A percentile compares a stretch with the other conserved stretches of the same genome.
These are phyloP conservation scores for Colletotrichum sp. DNA, from an alignment of 2,329 filamentous ascomycete genomes.

Conservation along the genomic window DNA sequence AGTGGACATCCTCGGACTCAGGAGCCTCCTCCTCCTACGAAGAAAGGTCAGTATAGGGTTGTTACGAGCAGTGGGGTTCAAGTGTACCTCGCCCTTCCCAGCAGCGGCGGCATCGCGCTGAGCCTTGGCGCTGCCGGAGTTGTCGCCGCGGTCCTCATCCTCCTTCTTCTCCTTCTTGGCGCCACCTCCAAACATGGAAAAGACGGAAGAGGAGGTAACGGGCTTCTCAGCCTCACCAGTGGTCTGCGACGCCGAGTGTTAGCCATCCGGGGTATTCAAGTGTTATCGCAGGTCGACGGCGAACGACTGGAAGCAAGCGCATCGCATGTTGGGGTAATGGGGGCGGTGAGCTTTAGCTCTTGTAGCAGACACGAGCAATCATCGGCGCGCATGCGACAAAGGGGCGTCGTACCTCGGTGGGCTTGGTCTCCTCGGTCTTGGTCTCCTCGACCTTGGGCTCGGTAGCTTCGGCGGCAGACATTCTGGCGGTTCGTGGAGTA, in stretches of 20 bases:
- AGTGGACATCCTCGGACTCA: slow-evolving; percentile 93
- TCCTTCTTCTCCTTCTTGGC: slow-evolving; percentile 97
- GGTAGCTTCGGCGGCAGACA: slow-evolving; percentile 55
- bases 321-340: not conserved
- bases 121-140: slow-evolving; percentile 86
- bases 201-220: slow-evolving; percentile 71
- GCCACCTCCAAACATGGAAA: slow-evolving; percentile 98
- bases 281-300: not conserved
- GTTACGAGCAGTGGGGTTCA: not conserved
- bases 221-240: slow-evolving; percentile 39
- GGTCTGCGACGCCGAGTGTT: not conserved
- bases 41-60: slow-evolving; percentile 3
- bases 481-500: slow-evolving; percentile 33
- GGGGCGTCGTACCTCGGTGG: slow-evolving; percentile 23
- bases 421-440: slow-evolving; percentile 58
- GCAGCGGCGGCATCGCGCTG: slow-evolving; percentile 68
- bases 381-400: not conserved
- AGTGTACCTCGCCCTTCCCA: slow-evolving; percentile 61
- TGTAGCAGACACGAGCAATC: not conserved
- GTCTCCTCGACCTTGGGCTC: slow-evolving; percentile 62
- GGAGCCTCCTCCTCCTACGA: slow-evolving; percentile 71
- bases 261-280: not conserved
- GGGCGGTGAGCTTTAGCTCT: not conserved
- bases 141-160: slow-evolving; percentile 81
- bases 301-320: not conserved